phyloP scores from a whole-genome alignment of 2,329 filamentous ascomycete species.

The Hypomyces perniciosus region DNA sequence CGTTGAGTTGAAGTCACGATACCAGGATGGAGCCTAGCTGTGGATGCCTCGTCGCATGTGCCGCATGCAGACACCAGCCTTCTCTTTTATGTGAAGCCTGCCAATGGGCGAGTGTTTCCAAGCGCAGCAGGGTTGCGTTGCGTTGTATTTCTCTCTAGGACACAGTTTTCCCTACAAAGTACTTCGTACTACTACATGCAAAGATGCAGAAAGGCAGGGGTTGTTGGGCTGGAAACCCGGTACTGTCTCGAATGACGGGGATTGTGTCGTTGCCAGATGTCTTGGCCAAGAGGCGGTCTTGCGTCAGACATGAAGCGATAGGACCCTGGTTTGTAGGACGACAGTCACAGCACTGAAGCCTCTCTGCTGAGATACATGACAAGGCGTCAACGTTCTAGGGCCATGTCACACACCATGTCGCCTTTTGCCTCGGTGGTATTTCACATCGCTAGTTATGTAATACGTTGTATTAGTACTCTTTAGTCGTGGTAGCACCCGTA shows the following conservation, averaged over 20 bases:
- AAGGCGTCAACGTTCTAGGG: too few species aligned
- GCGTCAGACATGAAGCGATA: constrained; percentile 2
- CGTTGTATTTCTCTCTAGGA: background rate
- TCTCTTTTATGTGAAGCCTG: background rate
- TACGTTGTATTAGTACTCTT: background rate
- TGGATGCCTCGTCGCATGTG: constrained; percentile 1
- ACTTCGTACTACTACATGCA: background rate
- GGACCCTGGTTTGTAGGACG: background rate
- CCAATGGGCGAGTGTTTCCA: background rate
- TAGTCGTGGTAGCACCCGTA: background rate
- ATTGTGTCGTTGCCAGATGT: background rate
- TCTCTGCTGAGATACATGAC: too few species aligned
- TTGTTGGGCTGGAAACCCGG: constrained; percentile 9
- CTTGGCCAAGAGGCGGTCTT: constrained; percentile 4
- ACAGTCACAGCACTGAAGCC: background rate
- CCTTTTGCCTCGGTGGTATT: too few species aligned
- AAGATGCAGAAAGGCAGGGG: constrained; percentile 6
- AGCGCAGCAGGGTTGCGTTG: background rate
- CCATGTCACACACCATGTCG: too few species aligned
- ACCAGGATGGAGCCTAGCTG: constrained; percentile 7
- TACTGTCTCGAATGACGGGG: constrained; percentile 2
- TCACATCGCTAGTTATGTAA: too few species aligned
- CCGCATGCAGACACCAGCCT: background rate
- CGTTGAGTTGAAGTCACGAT: constrained; percentile 4
- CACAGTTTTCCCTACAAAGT: background rate